phyloP scores from a whole-genome alignment of 2,329 filamentous ascomycete species.

The Dactylella cylindrospora region DNA sequence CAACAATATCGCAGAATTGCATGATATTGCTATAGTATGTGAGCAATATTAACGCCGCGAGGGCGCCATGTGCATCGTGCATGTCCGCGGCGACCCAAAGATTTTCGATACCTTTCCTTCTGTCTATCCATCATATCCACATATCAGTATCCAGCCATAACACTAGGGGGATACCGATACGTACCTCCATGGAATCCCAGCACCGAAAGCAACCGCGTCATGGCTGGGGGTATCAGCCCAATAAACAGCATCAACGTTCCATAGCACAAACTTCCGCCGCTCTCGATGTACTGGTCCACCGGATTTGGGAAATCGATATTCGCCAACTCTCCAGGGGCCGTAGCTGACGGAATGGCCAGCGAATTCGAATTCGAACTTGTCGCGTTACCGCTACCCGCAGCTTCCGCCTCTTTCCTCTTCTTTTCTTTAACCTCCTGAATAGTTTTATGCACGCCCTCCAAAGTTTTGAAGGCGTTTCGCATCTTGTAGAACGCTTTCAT shows the following conservation, averaged over 20 bases:
- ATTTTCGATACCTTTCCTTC: constrained; percentile 76
- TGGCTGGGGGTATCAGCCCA: constrained; percentile 89
- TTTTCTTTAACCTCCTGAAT: constrained; percentile 35
- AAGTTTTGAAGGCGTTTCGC: constrained; percentile 79
- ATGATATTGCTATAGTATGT: constrained; percentile 86
- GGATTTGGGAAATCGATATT: constrained; percentile 52
- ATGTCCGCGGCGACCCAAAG: constrained; percentile 88
- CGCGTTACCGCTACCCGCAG: constrained; percentile 36
- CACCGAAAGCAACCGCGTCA: constrained; percentile 80
- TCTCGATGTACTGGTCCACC: constrained; percentile 79
- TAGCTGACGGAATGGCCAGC: constrained; percentile 52
- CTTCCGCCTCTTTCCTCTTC: constrained; percentile 1
- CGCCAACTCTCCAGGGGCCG: constrained; percentile 52
- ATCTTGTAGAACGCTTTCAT: constrained; percentile 91
- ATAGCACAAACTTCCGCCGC: constrained; percentile 84
- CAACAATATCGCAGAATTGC: constrained; percentile 82
- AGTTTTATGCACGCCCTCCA: constrained; percentile 65
- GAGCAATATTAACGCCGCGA: constrained; percentile 77
- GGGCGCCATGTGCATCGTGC: constrained; percentile 86
- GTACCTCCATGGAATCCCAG: constrained; percentile 76
- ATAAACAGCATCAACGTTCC: constrained; percentile 81
- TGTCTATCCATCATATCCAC: constrained; percentile 58
- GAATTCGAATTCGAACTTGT: constrained; percentile 47
- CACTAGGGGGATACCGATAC: constrained; percentile 2
- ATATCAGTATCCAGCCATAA: background rate